Conservation (phyloP, 768 basidiomycete species). For the Goffeauzyma gilvescens region DNA sequence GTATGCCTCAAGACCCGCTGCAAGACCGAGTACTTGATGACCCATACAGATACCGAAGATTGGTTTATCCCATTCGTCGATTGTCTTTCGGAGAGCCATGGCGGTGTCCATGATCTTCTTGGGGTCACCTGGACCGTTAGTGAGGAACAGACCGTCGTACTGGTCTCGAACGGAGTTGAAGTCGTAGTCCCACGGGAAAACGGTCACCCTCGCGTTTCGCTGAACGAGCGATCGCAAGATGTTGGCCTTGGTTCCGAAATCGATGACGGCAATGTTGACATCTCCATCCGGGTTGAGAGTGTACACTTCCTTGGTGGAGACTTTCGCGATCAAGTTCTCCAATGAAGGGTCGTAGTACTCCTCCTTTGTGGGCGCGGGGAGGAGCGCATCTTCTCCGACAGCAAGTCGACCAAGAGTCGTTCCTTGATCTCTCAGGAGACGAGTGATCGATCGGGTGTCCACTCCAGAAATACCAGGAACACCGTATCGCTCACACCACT, state of each 20-base stretch:
- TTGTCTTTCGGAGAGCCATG: slow-evolving; percentile 55
- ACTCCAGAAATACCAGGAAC: slow-evolving; percentile 91
- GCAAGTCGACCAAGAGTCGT: slow-evolving; percentile 86
- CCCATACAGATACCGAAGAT: slow-evolving; percentile 99
- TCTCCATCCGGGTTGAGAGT: slow-evolving; percentile 68
- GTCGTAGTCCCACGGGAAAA: slow-evolving; percentile 93
- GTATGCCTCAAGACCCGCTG: slow-evolving; percentile 87
- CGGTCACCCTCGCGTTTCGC: slow-evolving; percentile 78
- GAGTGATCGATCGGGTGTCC: slow-evolving; percentile 91
- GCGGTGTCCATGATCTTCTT: slow-evolving; percentile 70
- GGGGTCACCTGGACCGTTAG: slow-evolving; percentile 94
- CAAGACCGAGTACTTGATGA: slow-evolving; percentile 93
- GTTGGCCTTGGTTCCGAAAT: slow-evolving; percentile 95
- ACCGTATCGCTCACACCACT: slow-evolving; percentile 78
- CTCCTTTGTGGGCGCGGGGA: slow-evolving; percentile 42
- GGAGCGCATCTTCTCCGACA: slow-evolving; percentile 50
- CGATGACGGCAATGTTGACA: slow-evolving; percentile 82
- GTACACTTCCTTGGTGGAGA: slow-evolving; percentile 69
- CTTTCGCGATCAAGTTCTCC: slow-evolving; percentile 86
- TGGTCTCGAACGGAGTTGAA: slow-evolving; percentile 79
- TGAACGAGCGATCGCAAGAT: slow-evolving; percentile 81
- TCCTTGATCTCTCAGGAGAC: slow-evolving; percentile 81
- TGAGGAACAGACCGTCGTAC: slow-evolving; percentile 84
- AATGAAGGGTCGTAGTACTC: slow-evolving; percentile 83
- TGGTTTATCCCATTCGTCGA: slow-evolving; percentile 78